Percentiles rank a stretch among this genome's conserved stretches.
These are phyloP conservation scores for Gossypium arboreum DNA, from an alignment of 345 rosid species.

Conservation along the genomic window DNA sequence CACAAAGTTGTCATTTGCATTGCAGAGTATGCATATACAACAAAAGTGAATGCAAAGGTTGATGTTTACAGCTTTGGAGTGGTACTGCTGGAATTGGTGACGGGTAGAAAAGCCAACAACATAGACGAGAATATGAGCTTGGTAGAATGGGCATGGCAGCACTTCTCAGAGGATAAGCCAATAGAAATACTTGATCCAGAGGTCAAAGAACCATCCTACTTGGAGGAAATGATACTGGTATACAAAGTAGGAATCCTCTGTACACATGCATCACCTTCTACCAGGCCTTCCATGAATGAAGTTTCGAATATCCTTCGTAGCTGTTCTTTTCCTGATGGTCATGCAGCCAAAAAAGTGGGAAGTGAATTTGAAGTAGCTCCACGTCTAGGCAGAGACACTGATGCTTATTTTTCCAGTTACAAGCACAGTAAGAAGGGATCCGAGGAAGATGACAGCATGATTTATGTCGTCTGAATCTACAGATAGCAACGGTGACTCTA, in stretches of 20 bases:
- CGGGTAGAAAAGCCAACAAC: not conserved
- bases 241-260: not conserved
- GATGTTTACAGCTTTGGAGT: constrained; percentile 8
- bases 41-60: constrained; percentile 10
- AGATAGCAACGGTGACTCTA: not conserved
- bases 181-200: not conserved
- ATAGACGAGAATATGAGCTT: not conserved
- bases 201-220: not conserved
- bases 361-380: constrained; percentile 39
- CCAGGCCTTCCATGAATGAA: constrained; percentile 6
- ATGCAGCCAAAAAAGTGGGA: constrained; percentile 3
- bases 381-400: constrained; percentile 25
- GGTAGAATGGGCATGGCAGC: not conserved
- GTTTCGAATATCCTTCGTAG: constrained; percentile 54
- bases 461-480: constrained; percentile 16
- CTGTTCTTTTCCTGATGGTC: constrained; percentile 14
- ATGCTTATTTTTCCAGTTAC: constrained; percentile 25
- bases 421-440: constrained; percentile 18
- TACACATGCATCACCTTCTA: not conserved
- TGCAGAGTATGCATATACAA: not conserved
- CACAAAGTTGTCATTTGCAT: not conserved
- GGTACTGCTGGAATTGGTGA: constrained; percentile 9
- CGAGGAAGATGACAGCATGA: constrained; percentile 10
- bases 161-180: constrained; percentile 6
- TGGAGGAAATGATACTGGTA: not conserved